Conservation (phyloP, 2,329 filamentous ascomycete species). For the Talaromyces sp. region DNA sequence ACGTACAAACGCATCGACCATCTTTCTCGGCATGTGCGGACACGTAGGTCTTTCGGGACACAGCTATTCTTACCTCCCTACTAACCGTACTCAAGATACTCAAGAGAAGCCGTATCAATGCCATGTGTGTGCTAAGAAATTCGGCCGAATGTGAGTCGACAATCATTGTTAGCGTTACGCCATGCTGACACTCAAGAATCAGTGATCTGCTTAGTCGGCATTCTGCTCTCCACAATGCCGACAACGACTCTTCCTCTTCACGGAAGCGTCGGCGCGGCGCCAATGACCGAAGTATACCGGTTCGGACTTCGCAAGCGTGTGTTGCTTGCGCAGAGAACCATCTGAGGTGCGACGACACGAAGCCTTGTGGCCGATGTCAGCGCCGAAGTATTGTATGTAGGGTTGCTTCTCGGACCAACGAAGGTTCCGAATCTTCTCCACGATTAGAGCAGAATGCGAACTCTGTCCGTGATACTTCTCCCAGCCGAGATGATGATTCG, state of each 20-base stretch:
- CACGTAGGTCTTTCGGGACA: slow-evolving; percentile 25
- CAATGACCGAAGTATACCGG: slow-evolving; percentile 8
- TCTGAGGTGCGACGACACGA: slow-evolving; percentile 30
- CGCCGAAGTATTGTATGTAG: slow-evolving; percentile 23
- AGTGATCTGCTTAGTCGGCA: slow-evolving; percentile 24
- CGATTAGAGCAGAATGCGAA: background rate
- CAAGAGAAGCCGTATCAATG: slow-evolving; percentile 32
- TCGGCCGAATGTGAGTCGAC: slow-evolving; percentile 27
- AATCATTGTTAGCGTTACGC: background rate
- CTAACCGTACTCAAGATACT: slow-evolving; percentile 24
- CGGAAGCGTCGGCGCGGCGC: slow-evolving; percentile 12
- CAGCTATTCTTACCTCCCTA: background rate
- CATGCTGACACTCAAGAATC: background rate
- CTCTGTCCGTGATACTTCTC: background rate
- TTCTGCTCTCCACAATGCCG: slow-evolving; percentile 10
- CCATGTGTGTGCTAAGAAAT: slow-evolving; percentile 29
- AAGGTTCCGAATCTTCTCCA: background rate
- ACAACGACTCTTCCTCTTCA: slow-evolving; percentile 22
- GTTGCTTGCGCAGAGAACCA: slow-evolving; percentile 29
- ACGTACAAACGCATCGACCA: slow-evolving; percentile 32
- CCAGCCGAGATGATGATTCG: background rate
- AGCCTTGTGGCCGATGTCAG: slow-evolving; percentile 30
- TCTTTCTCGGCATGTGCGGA: slow-evolving; percentile 33
- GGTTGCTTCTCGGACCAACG: background rate
- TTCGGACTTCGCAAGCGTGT: slow-evolving; percentile 28